phyloP scores from a whole-genome alignment of 257 asterid genomes.

The Solanum pennellii region DNA sequence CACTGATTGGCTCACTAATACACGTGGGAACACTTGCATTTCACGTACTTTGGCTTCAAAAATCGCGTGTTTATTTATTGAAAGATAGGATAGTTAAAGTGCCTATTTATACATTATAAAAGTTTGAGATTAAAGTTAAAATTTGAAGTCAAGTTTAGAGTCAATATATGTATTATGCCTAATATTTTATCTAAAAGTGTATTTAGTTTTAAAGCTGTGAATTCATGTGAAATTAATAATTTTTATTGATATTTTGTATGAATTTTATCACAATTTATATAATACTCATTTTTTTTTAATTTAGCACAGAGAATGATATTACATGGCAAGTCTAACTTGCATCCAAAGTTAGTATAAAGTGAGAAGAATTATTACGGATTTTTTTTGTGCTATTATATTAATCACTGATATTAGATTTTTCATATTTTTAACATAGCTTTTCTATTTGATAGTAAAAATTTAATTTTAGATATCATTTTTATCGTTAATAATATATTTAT shows the following conservation, averaged over 20 bases:
- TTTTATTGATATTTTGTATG: rapidly evolving
- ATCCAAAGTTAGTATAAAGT: not conserved
- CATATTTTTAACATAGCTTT: not conserved
- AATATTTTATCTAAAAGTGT: not conserved
- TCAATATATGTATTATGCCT: no score
- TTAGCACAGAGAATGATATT: not conserved
- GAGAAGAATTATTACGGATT: not conserved
- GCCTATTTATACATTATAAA: no score
- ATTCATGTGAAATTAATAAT: not conserved
- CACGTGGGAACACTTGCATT: no score
- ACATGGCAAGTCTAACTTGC: not conserved
- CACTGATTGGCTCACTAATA: no score
- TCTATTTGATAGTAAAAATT: not conserved
- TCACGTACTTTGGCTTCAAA: no score
- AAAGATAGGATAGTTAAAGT: no score
- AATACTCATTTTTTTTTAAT: not conserved
- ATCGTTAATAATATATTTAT: not conserved
- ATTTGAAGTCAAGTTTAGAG: no score
- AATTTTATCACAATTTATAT: not conserved
- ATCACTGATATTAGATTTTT: not conserved
- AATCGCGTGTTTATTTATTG: no score
- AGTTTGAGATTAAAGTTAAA: no score
- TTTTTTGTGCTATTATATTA: not conserved
- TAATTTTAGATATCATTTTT: not conserved
- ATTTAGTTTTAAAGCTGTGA: not conserved